A percentile compares a stretch with the other conserved stretches of the same genome.
phyloP scores from a whole-genome alignment of 2,329 filamentous ascomycete genomes.

The Ampelomyces quisqualis region DNA sequence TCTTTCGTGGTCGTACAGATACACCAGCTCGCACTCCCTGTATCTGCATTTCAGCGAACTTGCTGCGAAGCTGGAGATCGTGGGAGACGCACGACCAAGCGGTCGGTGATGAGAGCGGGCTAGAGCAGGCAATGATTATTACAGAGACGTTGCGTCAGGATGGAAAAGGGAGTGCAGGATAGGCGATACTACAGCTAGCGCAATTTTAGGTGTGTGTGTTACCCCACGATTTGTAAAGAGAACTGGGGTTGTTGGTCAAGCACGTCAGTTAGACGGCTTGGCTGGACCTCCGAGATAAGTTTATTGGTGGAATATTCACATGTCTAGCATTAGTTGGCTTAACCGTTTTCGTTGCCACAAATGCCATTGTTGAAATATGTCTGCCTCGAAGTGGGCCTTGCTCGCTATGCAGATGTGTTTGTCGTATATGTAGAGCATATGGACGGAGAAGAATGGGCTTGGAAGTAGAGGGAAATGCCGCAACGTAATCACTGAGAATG shows the following conservation, averaged over 20 bases:
- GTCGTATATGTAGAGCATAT: no score
- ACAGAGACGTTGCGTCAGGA: slow-evolving; percentile 5
- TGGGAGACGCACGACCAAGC: slow-evolving; percentile 6
- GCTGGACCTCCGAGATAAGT: background rate
- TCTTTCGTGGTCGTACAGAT: no score
- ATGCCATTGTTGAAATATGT: background rate
- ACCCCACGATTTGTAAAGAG: slow-evolving; percentile 24
- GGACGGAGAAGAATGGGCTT: no score
- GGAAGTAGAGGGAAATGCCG: no score
- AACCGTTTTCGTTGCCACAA: background rate
- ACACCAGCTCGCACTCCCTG: no score
- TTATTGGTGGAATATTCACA: slow-evolving; percentile 13
- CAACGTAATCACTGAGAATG: no score
- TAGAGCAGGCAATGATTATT: slow-evolving; percentile 5
- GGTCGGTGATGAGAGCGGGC: background rate
- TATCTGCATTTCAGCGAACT: slow-evolving; percentile 1
- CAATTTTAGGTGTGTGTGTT: slow-evolving; percentile 13
- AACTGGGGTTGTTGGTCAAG: slow-evolving; percentile 14
- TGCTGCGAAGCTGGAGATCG: slow-evolving; percentile 5
- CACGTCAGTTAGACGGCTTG: slow-evolving; percentile 8
- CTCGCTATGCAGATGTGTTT: no score
- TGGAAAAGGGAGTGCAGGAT: slow-evolving; percentile 6
- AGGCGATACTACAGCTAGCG: slow-evolving; percentile 14
- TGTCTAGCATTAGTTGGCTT: no score
- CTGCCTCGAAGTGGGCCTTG: no score